Evolutionary conservation across 2,329 filamentous ascomycete species (phyloP).

Genomic region (Aspergillus neotritici): DNA sequence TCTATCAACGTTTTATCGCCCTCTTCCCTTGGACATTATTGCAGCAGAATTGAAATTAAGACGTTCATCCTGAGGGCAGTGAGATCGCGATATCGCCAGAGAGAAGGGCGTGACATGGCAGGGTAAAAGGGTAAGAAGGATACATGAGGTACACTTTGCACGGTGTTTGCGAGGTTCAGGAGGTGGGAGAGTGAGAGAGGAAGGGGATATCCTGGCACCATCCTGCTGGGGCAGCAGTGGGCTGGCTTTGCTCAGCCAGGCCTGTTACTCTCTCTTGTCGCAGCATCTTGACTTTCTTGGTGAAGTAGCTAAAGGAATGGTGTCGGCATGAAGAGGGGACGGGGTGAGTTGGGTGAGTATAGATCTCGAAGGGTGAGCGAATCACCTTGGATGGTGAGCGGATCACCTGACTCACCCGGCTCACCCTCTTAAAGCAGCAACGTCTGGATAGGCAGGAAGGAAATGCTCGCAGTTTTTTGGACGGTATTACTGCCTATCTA

Average conservation of each 20-base stretch:
- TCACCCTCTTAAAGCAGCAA: conserved; percentile 12
- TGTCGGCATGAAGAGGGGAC: conserved; percentile 6
- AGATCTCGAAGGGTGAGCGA: conserved; percentile 1
- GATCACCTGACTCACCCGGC: conserved; percentile 10
- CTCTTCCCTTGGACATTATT: conserved; percentile 6
- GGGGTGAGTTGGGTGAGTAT: conserved; percentile 3
- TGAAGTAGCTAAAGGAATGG: conserved; percentile 7
- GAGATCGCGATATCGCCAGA: too few species aligned
- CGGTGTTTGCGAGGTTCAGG: background rate
- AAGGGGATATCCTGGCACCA: conserved; percentile 1
- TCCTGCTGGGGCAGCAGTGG: background rate
- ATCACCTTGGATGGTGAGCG: conserved; percentile 6
- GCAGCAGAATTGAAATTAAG: too few species aligned
- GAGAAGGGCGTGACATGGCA: too few species aligned
- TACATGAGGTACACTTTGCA: background rate
- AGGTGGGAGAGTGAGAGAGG: conserved; percentile 3
- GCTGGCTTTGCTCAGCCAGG: background rate
- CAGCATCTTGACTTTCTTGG: conserved; percentile 3
- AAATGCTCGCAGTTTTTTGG: too few species aligned
- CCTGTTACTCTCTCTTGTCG: background rate
- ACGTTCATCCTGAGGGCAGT: too few species aligned
- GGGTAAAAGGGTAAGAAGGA: background rate
- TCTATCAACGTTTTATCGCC: conserved; percentile 8
- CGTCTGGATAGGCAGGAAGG: too few species aligned
- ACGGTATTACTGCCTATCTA: too few species aligned